Percentiles rank a stretch among this genome's conserved stretches.
phyloP scores from a whole-genome alignment of 305 asterid species.

The Fraxinus dipetala region DNA sequence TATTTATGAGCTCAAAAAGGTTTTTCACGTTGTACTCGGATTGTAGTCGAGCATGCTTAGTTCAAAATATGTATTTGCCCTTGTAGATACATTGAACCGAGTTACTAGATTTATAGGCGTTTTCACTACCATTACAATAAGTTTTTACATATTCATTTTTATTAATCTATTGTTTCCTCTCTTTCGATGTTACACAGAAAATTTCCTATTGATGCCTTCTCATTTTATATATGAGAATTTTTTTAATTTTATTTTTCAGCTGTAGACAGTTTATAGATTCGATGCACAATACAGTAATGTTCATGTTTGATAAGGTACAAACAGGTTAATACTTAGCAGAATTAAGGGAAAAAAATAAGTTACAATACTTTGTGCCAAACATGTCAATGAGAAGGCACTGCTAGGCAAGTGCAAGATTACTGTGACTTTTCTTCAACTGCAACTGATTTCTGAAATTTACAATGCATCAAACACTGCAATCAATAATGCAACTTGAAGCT shows the following conservation, averaged over 20 bases:
- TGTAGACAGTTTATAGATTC: background rate
- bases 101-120: background rate
- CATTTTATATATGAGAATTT: background rate
- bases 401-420: background rate
- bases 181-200: background rate
- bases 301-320: background rate
- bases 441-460: background rate
- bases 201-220: background rate
- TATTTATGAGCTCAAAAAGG: slow-evolving; percentile 43
- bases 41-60: slow-evolving; percentile 21
- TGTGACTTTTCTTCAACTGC: background rate
- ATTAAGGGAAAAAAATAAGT: background rate
- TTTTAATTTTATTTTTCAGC: background rate
- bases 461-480: background rate
- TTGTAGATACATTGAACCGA: background rate
- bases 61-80: background rate
- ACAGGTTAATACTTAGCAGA: too few species aligned
- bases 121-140: background rate
- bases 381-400: background rate
- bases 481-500: background rate
- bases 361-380: background rate
- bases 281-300: background rate
- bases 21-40: slow-evolving; percentile 49
- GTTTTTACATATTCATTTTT: background rate
- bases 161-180: background rate